Base-by-base conservation (phyloP, 345 rosid species). In the Carallia brachiata region DNA sequence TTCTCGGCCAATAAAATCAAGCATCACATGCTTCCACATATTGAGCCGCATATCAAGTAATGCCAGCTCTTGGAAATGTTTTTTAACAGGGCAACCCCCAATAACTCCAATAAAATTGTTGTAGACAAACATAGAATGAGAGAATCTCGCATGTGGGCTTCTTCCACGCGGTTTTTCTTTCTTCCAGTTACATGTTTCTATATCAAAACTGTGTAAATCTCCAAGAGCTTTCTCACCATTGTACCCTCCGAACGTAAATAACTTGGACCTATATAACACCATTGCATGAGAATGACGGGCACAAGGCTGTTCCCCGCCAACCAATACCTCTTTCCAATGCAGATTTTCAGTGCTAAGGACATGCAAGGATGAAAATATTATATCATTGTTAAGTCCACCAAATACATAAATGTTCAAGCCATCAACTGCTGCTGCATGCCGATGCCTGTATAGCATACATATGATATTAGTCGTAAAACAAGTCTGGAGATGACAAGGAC, bases 201-300 rank as follows among this genome's bases (percentile, higher is more conserved):
- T 83, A 76, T 94, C 90, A 83, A 88, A 88, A 77, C 93, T 91
- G 79, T 83, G 88, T 32, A 94, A 76, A 79, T 89, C 95, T 70
- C 91, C 88, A 23, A 91, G 88, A 48, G 85, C 88, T 58, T 80
- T 86, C 65, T 87, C 93, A 18, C 96, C 97, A 82, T 70, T 73
- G 77, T 84, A 82, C 31, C 98, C 95, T 71, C 96, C 97, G 77
- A 94, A 91, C 83, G 90, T 55, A 71, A 86, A 91, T 71, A 91
- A 47, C 71, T 76, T 80, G 28, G 91, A 87, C 23, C 73, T 83
- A 75, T 82, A 86, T 23, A 91, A 84, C 65, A 91, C 87, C 97
- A 90, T 87, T 71, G 89, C 76, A 73, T 94, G 97, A 67, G 98
- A 94, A 77, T 91, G 98, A 56, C 97, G 92, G 1, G 88, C 88